Conservation (phyloP, 805 yeast species). For the Saccharomyces cerevisiae region DNA sequence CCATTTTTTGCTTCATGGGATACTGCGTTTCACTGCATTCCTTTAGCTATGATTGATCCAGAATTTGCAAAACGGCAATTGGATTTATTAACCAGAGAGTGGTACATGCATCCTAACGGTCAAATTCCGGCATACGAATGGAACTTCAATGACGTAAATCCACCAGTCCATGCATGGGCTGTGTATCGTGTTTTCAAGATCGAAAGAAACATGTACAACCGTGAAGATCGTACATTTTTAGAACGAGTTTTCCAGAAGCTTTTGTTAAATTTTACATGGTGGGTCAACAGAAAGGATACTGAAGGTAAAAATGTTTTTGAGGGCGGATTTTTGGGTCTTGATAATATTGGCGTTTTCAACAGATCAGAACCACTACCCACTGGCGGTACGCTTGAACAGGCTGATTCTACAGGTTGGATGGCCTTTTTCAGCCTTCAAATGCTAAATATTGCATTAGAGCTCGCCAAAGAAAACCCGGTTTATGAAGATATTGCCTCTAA, state of each 20-base stretch:
- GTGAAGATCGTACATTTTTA: conserved; percentile 71
- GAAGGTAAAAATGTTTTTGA: conserved; percentile 87
- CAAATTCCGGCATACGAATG: conserved; percentile 95
- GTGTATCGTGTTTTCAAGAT: conserved; percentile 81
- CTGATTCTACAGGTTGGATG: conserved; percentile 97
- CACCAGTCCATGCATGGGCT: conserved; percentile 97
- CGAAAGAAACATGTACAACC: conserved; percentile 79
- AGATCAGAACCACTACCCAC: conserved; percentile 91
- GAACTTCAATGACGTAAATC: conserved; percentile 91
- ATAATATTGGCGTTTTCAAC: conserved; percentile 86
- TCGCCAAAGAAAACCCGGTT: conserved; percentile 76
- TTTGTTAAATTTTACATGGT: conserved; percentile 87
- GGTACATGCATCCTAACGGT: conserved; percentile 98
- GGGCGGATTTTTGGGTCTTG: conserved; percentile 90
- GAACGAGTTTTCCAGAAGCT: conserved; percentile 88
- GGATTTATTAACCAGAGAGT: conserved; percentile 78
- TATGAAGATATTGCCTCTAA: conserved; percentile 92
- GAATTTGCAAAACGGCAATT: conserved; percentile 84
- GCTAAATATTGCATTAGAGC: conserved; percentile 86
- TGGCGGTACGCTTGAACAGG: conserved; percentile 85
- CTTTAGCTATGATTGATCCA: conserved; percentile 89
- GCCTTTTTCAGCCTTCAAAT: conserved; percentile 84
- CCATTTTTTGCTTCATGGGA: conserved; percentile 98
- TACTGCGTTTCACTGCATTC: conserved; percentile 89
- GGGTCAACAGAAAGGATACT: conserved; percentile 88